Percentiles rank a stretch among this genome's conserved stretches.
phyloP scores from a whole-genome alignment of 2,329 filamentous ascomycete species.

The Nannizzia gypsea region DNA sequence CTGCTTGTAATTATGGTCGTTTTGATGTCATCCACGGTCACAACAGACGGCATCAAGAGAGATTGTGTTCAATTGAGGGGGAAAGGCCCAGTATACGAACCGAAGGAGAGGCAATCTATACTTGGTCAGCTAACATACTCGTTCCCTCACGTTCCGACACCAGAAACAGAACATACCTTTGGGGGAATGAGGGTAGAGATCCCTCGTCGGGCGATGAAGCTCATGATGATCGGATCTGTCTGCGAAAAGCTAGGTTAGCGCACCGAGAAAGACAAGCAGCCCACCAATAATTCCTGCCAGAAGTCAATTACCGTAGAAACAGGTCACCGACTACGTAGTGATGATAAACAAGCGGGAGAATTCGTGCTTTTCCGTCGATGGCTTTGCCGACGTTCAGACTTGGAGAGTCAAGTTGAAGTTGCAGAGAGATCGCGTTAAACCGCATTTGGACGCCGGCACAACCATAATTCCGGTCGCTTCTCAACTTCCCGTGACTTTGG shows the following conservation, averaged over 20 bases:
- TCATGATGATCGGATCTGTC: constrained; percentile 54
- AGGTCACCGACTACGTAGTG: not conserved
- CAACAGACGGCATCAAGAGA: not conserved
- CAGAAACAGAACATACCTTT: constrained; percentile 55
- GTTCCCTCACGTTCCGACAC: constrained; percentile 13
- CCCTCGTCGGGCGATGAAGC: constrained; percentile 78
- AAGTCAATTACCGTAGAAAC: not conserved
- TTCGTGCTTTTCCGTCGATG: constrained; percentile 2
- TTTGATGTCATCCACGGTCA: not conserved
- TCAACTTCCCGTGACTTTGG: not conserved
- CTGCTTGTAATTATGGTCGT: not conserved
- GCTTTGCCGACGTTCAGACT: not conserved
- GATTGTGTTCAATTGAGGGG: not conserved
- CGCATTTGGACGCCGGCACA: constrained; percentile 19
- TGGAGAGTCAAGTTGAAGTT: constrained; percentile 13
- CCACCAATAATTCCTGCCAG: not conserved
- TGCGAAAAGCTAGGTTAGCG: not conserved
- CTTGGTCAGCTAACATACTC: constrained; percentile 29
- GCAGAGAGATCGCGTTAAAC: constrained; percentile 25
- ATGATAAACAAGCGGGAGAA: not conserved
- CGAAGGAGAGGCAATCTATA: constrained; percentile 68
- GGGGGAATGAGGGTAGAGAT: constrained; percentile 98
- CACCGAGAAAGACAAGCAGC: not conserved
- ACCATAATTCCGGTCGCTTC: not conserved
- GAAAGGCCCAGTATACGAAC: constrained; percentile 44